Evolutionary conservation across 495 filamentous ascomycete genomes (phyloP).

Genomic region (Neurospora sp.): DNA sequence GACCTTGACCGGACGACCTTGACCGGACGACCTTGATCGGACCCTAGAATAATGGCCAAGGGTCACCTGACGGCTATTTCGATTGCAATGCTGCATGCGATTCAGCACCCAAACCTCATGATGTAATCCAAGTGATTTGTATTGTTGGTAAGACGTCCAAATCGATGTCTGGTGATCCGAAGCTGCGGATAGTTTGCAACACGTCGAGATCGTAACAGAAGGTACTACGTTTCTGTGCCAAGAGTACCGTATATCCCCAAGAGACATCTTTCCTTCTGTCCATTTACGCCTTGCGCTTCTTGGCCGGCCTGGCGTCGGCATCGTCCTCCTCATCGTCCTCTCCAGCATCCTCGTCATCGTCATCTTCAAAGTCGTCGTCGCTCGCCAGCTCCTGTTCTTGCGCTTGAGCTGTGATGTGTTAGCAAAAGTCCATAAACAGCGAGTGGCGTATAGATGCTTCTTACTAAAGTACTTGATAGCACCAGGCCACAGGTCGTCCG

Average conservation of each 20-base stretch:
- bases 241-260: background rate
- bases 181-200: background rate
- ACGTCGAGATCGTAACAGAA: background rate
- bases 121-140: background rate
- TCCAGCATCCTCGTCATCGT: slow-evolving; percentile 33
- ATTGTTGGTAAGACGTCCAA: background rate
- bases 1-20: background rate
- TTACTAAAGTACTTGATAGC: slow-evolving; percentile 86
- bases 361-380: slow-evolving; percentile 51
- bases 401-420: slow-evolving; percentile 40
- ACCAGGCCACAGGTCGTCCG: slow-evolving; percentile 78
- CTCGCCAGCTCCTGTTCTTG: slow-evolving; percentile 48
- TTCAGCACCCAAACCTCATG: background rate
- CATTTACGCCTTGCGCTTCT: slow-evolving; percentile 33
- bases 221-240: background rate
- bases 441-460: slow-evolving; percentile 21
- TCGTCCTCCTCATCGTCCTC: slow-evolving; percentile 25
- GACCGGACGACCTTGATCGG: background rate
- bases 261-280: background rate
- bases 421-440: background rate
- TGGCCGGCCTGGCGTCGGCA: slow-evolving; percentile 27
- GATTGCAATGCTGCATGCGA: background rate
- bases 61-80: background rate
- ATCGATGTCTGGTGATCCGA: background rate
- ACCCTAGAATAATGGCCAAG: background rate